phyloP scores from a whole-genome alignment of 2,329 filamentous ascomycete genomes.

The Stagonosporopsis rhizophila region DNA sequence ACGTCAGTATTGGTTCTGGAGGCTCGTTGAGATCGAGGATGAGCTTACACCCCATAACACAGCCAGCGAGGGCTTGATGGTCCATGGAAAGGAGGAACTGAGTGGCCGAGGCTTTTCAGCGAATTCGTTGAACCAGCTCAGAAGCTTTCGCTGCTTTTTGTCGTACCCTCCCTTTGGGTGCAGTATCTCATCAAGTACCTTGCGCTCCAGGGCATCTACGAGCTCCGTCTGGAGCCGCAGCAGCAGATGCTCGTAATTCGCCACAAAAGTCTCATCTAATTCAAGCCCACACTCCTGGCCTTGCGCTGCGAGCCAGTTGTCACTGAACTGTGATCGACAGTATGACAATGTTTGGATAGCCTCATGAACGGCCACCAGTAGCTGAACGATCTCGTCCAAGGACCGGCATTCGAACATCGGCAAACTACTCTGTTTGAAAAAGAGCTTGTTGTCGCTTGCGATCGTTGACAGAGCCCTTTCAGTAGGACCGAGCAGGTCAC shows the following conservation, averaged over 20 bases:
- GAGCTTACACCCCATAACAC: constrained; percentile 51
- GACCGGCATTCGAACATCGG: constrained; percentile 40
- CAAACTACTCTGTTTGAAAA: constrained; percentile 45
- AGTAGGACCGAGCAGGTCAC: constrained; percentile 26
- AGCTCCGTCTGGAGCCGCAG: constrained; percentile 49
- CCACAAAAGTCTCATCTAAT: constrained; percentile 48
- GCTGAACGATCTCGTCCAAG: constrained; percentile 37
- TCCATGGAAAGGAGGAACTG: constrained; percentile 52
- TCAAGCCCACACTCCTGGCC: constrained; percentile 38
- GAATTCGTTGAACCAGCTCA: constrained; percentile 53
- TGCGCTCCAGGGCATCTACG: constrained; percentile 38
- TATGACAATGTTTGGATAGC: constrained; percentile 40
- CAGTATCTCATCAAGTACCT: constrained; percentile 37
- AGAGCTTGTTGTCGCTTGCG: constrained; percentile 42
- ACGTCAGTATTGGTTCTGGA: constrained; percentile 3
- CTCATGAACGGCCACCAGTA: constrained; percentile 40
- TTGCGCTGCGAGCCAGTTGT: constrained; percentile 42
- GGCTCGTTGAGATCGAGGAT: background rate
- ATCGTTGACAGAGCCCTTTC: constrained; percentile 38
- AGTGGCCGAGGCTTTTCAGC: constrained; percentile 49
- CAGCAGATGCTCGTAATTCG: constrained; percentile 55
- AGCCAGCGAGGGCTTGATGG: constrained; percentile 52
- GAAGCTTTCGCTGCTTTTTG: constrained; percentile 44
- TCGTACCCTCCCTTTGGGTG: constrained; percentile 30
- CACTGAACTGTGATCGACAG: constrained; percentile 37